Base-by-base conservation (phyloP, 1,284 basidiomycete genomes). In the Naganishia sp. region DNA sequence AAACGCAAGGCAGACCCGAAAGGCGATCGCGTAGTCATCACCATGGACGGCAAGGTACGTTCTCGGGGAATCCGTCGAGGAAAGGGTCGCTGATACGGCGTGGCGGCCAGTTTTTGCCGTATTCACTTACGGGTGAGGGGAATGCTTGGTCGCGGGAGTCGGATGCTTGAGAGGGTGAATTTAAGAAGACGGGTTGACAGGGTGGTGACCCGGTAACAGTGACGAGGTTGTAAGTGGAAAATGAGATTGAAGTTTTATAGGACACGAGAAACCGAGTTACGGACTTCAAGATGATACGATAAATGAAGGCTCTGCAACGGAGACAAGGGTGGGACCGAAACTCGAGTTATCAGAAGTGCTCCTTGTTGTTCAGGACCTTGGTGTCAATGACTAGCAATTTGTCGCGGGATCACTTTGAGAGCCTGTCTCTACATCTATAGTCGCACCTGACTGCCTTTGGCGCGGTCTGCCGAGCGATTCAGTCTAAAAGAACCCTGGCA, bases 21-120 rank as follows among this genome's bases (percentile, higher is more conserved):
- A 74, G 90, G 90, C 25, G 90, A 92, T 73, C 87, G 90, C 45
- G 88, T 92, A 6, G 77, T 91, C 10, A 82, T 93, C 71, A 92
- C 88, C 3, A 89, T 92, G 70, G 90, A 92, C 87, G 92, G 77
- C 71, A 90, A 85, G 67, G 72, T 74, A 54, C 56, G 71, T 63
- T 6, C 36, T 25, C 18, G 28, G 25, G 33, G 21, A 21, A 36
- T 45, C 16, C 33, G 23, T 18, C 16, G 33, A 13, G 31, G 16
- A 33, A 21, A 45, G 48, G 57, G 23, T 25, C n/a, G 31, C 39
- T 44, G 23, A 53, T 48, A 16, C 13, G 23, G 48, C n/a, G 9
- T 42, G 43, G 11, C 21, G 7, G 49, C 6, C 28, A 89, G 76
- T 89, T 88, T 79, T 78, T 89, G 71, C 86, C 87, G 15, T 89